Percentiles rank a stretch among this genome's conserved stretches.
These are phyloP conservation scores for Globisporangium alternatum DNA, from an alignment of 352 stramenopile species.

Conservation along the genomic window DNA sequence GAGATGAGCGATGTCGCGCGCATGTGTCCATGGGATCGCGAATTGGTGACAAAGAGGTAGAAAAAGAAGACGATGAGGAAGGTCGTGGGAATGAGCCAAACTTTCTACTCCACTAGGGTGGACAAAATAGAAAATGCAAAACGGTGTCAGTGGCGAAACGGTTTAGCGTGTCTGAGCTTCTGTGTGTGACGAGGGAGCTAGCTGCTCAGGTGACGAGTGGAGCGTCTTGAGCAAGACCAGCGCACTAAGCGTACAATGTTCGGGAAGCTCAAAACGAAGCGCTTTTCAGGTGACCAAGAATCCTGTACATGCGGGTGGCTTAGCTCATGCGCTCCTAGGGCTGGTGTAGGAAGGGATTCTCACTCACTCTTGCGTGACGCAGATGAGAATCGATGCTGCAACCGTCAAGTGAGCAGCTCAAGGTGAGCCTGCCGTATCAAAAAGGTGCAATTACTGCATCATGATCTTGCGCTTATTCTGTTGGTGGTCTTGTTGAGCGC, in stretches of 20 bases:
- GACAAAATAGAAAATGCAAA: conserved; percentile 14
- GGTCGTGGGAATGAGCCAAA: not conserved
- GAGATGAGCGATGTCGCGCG: conserved; percentile 7
- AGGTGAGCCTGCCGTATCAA: not conserved
- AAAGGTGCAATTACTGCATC: not conserved
- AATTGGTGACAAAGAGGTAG: conserved; percentile 34
- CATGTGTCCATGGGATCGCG: conserved; percentile 65
- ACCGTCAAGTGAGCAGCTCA: not conserved
- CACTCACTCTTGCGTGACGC: not conserved
- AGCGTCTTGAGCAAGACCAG: not conserved
- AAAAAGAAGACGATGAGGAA: not conserved
- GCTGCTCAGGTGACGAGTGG: not conserved
- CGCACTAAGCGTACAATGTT: conserved; percentile 9
- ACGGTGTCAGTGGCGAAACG: not conserved
- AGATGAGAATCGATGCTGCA: conserved; percentile 17
- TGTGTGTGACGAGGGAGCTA: not conserved
- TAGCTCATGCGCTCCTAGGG: no score
- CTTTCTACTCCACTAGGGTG: not conserved
- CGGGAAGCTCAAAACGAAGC: conserved; percentile 8
- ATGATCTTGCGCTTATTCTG: not conserved
- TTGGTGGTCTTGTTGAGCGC: not conserved
- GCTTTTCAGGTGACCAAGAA: conserved; percentile 11
- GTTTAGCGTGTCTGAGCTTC: not conserved
- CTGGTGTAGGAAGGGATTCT: no score
- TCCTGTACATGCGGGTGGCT: no score